Base-by-base conservation (phyloP, 306 rosid genomes). In the Luffa aegyptiaca region DNA sequence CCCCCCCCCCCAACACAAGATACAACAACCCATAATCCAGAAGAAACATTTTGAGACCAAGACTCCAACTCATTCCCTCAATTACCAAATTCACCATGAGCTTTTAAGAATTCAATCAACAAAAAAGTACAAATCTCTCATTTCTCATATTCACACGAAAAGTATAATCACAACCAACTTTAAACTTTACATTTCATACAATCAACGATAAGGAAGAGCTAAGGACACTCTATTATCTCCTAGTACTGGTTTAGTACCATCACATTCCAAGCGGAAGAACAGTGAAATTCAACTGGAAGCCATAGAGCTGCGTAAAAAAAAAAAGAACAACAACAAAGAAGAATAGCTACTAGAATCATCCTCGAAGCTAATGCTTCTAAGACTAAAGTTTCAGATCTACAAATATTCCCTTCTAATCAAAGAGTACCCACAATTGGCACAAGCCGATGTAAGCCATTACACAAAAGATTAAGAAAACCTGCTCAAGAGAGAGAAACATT, bases 301-400 rank as follows among this genome's bases (percentile, higher is more conserved):
- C 39, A 44, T 9, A 62, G n/a, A 35, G 48, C n/a, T 2, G 42
- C 2, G 62, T 18, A 36, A 10, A 20, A 48, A n/a, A n/a, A n/a
- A 42, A 21, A 17, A 56, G 45, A 70, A 81, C 13, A 5, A 37
- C 4, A 79, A 39, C 17, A 49, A 55, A 80, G 36, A 14, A 70
- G 31, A 80, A 61, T 53, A 80, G 84, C 80, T 39, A 85, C 85
- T 81, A 61, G 21, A 81, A 77, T 79, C 83, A 78, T 81, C 77
- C 70, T 70, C 10, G 83, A 35, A 82, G 77, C 16, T 1, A 6
- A 58, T 41, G 33, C 35, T 26, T 61, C 59, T 65, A 78, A 61
- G 57, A 61, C 59, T 65, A 18, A 16, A 37, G 79, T 39, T 51
- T 80, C 89, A 88, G 91, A 88, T 88, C 91, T 88, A 66, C 48